phyloP scores from a whole-genome alignment of 2,329 filamentous ascomycete species.

The Dothiorella sarmentorum region DNA sequence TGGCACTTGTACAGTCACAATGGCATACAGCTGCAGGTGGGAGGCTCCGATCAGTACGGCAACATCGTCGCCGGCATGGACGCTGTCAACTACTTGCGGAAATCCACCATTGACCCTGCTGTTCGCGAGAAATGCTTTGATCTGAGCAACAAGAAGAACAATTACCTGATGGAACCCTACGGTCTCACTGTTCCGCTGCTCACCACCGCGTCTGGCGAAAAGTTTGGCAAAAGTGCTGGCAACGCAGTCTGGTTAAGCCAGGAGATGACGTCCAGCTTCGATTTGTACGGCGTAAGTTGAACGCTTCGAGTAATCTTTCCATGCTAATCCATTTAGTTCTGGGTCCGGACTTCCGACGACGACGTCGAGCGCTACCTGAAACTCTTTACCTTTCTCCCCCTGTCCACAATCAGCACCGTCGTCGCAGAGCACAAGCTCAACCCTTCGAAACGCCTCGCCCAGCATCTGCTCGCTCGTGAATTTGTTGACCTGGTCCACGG shows the following conservation, averaged over 20 bases:
- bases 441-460: conserved; percentile 70
- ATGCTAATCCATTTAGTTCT: conserved; percentile 68
- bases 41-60: conserved; percentile 92
- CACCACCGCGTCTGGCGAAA: conserved; percentile 78
- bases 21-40: conserved; percentile 79
- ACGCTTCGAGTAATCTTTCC: background rate
- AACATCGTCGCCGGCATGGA: conserved; percentile 93
- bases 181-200: conserved; percentile 90
- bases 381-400: conserved; percentile 83
- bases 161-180: conserved; percentile 54
- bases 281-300: conserved; percentile 68
- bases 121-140: conserved; percentile 24
- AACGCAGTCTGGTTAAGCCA: conserved; percentile 92
- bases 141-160: conserved; percentile 27
- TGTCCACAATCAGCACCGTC: conserved; percentile 61
- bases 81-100: conserved; percentile 72
- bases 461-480: conserved; percentile 79
- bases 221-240: conserved; percentile 92
- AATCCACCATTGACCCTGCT: conserved; percentile 41
- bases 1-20: conserved; percentile 75
- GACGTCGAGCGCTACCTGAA: conserved; percentile 80
- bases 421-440: conserved; percentile 67
- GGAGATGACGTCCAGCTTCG: conserved; percentile 75
- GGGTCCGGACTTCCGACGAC: conserved; percentile 75
- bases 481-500: conserved; percentile 80